These are phyloP conservation scores for Tylopilus cervinicoccineus DNA, from an alignment of 768 basidiomycete species.

Conservation along the genomic window DNA sequence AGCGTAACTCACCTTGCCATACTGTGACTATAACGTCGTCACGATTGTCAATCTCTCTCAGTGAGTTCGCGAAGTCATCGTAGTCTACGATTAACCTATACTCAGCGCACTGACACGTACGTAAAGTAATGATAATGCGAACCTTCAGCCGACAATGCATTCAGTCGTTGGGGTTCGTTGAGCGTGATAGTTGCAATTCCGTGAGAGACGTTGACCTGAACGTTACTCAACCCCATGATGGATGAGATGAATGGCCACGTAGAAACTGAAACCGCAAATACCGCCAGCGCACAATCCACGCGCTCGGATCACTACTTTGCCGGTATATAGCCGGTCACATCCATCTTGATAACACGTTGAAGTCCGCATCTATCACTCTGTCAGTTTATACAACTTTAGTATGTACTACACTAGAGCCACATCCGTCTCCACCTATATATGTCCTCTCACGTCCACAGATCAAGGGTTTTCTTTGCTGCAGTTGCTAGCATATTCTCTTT, in stretches of 20 bases:
- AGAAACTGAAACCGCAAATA: no score
- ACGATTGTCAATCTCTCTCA: slow-evolving; percentile 55
- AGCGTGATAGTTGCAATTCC: slow-evolving; percentile 69
- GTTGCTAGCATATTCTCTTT: slow-evolving; percentile 32
- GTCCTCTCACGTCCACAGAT: slow-evolving; percentile 33
- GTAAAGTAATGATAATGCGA: slow-evolving; percentile 16
- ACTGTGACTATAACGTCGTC: slow-evolving; percentile 63
- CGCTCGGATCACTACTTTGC: neutral
- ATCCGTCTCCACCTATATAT: neutral
- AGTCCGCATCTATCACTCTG: neutral
- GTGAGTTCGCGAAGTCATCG: slow-evolving; percentile 50
- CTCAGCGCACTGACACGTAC: neutral
- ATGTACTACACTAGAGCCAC: neutral
- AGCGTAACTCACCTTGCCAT: slow-evolving; percentile 50
- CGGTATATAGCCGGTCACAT: slow-evolving; percentile 9
- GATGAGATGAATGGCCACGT: neutral
- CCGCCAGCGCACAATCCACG: no score
- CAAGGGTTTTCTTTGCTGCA: slow-evolving; percentile 41
- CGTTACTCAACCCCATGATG: slow-evolving; percentile 39
- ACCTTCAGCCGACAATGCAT: slow-evolving; percentile 55
- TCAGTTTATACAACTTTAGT: no score
- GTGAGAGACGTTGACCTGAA: slow-evolving; percentile 46
- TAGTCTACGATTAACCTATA: slow-evolving; percentile 44
- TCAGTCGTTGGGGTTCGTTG: slow-evolving; percentile 54
- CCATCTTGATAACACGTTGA: neutral